Evolutionary conservation across 2,329 filamentous ascomycete genomes (phyloP).

Genomic region (Monosporascus ibericus): DNA sequence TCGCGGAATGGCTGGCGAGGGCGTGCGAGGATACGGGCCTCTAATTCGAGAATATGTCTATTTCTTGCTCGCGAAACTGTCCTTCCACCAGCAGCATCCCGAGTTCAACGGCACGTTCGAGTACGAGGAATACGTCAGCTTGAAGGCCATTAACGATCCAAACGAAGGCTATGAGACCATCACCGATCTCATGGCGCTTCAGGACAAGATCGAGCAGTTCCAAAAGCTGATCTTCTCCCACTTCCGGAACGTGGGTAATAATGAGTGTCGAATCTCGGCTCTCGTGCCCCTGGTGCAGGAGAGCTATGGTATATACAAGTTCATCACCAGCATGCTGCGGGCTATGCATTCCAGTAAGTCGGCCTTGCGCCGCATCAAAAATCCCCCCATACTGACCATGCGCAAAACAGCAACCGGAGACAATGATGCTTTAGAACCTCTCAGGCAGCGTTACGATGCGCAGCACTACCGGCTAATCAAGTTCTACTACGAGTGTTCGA

Average conservation of each 20-base stretch:
- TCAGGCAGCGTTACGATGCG: constrained; percentile 84
- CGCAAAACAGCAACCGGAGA: constrained; percentile 69
- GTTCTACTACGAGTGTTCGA: constrained; percentile 99
- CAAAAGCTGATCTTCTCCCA: constrained; percentile 98
- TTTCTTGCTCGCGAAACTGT: constrained; percentile 87
- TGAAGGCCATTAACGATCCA: constrained; percentile 97
- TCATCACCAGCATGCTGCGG: constrained; percentile 97
- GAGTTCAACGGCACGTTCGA: constrained; percentile 99
- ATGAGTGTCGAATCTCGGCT: constrained; percentile 93
- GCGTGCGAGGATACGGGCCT: constrained; percentile 82
- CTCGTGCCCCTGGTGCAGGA: constrained; percentile 91
- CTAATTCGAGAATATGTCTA: constrained; percentile 96
- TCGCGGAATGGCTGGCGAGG: constrained; percentile 75
- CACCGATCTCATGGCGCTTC: constrained; percentile 88
- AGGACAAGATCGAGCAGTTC: constrained; percentile 97
- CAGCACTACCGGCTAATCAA: constrained; percentile 95
- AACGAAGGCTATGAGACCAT: constrained; percentile 98
- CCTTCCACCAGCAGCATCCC: constrained; percentile 93
- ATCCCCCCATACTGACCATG: constrained; percentile 14
- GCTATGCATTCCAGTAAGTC: constrained; percentile 89
- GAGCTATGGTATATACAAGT: constrained; percentile 99
- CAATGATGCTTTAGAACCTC: constrained; percentile 82
- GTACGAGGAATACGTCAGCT: constrained; percentile 96
- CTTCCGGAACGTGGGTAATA: constrained; percentile 85
- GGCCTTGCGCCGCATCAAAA: constrained; percentile 2